Percentiles rank a stretch among this genome's conserved stretches.
These are phyloP conservation scores for Trichosporon sp. DNA, from an alignment of 1,284 basidiomycete species.

Conservation along the genomic window DNA sequence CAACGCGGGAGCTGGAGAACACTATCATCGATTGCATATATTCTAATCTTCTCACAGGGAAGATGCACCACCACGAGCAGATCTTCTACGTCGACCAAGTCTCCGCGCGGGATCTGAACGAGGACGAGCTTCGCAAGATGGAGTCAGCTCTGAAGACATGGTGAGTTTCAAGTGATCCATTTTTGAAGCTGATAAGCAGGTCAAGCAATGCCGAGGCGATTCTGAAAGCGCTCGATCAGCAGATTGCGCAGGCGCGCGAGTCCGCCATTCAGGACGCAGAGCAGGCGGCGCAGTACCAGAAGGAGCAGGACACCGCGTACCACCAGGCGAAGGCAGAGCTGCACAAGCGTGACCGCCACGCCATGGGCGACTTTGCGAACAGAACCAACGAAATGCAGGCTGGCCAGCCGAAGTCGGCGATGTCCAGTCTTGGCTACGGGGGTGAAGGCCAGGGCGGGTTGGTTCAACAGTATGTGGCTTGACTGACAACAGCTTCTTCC, in stretches of 20 bases:
- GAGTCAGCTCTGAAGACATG: constrained; percentile 69
- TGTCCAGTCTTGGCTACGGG: neutral
- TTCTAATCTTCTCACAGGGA: constrained; percentile 80
- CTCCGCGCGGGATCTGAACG: constrained; percentile 81
- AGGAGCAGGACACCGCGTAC: constrained; percentile 25
- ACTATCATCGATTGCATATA: constrained; percentile 95
- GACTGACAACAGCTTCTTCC: constrained; percentile 3
- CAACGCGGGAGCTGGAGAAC: constrained; percentile 85
- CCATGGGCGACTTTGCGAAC: neutral
- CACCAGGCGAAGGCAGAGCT: constrained; percentile 13
- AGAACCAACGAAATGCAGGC: neutral
- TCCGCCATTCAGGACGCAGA: constrained; percentile 24
- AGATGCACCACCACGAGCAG: constrained; percentile 84
- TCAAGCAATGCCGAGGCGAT: constrained; percentile 69
- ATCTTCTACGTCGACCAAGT: constrained; percentile 87
- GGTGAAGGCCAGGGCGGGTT: neutral
- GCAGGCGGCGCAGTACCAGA: constrained; percentile 18
- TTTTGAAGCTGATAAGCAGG: constrained; percentile 58
- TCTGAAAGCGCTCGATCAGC: constrained; percentile 62
- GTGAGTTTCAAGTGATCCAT: constrained; percentile 58
- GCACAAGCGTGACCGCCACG: neutral
- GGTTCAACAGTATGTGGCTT: neutral
- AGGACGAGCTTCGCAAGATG: constrained; percentile 66
- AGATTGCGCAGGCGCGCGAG: constrained; percentile 37
- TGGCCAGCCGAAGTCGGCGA: neutral